A percentile compares a stretch with the other conserved stretches of the same genome.
Evolutionary conservation across 345 rosid genomes (phyloP).

Genomic region (Aurinia saxatilis): DNA sequence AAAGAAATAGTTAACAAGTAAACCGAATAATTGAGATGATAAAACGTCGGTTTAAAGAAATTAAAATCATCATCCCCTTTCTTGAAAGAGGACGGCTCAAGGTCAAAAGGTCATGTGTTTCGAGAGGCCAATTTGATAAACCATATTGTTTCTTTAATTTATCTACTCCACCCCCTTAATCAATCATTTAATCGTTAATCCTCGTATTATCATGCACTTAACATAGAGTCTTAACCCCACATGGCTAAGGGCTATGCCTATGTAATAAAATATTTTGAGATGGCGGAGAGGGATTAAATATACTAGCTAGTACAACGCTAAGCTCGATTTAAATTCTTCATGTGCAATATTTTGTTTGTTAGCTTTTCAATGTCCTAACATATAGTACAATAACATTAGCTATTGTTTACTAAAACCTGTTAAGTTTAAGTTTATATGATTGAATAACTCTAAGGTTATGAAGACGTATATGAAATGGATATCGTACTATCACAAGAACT

Average conservation of each 20-base stretch:
- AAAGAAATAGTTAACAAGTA: constrained; percentile 4
- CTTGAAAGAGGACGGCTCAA: constrained; percentile 21
- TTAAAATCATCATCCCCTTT: not conserved
- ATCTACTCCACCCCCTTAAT: constrained; percentile 19
- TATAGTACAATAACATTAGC: not conserved
- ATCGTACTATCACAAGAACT: no score
- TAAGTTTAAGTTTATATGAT: not conserved
- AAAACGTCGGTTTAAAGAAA: constrained; percentile 12
- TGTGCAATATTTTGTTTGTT: not conserved
- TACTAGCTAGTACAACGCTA: not conserved
- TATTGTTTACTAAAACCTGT: not conserved
- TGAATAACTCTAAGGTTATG: no score
- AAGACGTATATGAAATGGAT: no score
- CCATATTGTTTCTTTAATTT: not conserved
- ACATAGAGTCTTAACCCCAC: constrained; percentile 21
- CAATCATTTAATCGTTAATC: constrained; percentile 25
- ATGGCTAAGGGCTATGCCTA: constrained; percentile 25
- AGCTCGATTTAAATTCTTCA: constrained; percentile 5
- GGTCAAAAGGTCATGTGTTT: constrained; percentile 24
- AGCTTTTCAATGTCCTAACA: not conserved
- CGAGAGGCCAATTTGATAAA: constrained; percentile 20
- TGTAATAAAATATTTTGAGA: constrained; percentile 7
- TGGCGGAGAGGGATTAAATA: constrained; percentile 13
- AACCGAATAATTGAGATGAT: constrained; percentile 23
- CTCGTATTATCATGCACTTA: constrained; percentile 25